phyloP scores from a whole-genome alignment of 805 yeast species.

The Pichia californica region DNA sequence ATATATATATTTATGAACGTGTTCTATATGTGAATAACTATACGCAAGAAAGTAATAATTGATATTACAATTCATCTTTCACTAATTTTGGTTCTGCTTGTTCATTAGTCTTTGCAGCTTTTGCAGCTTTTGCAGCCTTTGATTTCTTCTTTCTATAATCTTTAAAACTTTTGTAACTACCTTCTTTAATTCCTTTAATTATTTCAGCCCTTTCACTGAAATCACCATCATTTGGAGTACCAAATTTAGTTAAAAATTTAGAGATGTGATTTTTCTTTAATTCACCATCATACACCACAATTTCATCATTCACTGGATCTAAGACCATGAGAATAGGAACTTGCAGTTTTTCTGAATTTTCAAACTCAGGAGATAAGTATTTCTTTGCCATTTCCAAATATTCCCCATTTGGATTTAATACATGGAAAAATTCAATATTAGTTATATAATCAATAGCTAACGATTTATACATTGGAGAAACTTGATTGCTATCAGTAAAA shows the following conservation, averaged over 20 bases:
- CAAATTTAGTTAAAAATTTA: slow-evolving; percentile 27
- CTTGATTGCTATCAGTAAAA: slow-evolving; percentile 41
- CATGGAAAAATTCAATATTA: slow-evolving; percentile 40
- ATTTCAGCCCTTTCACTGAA: slow-evolving; percentile 21
- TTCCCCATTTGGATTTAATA: slow-evolving; percentile 26
- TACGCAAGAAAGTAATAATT: no score
- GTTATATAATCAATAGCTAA: slow-evolving; percentile 66
- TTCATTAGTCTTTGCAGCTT: background rate
- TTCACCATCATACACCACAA: slow-evolving; percentile 21
- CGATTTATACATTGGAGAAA: slow-evolving; percentile 54
- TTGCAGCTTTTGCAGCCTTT: slow-evolving; percentile 13
- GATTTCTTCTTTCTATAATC: slow-evolving; percentile 20
- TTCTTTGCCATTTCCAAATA: slow-evolving; percentile 14
- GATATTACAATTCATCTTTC: slow-evolving; percentile 20
- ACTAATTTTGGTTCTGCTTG: background rate
- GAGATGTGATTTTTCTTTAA: slow-evolving; percentile 27
- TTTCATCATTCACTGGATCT: slow-evolving; percentile 15
- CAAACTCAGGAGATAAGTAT: slow-evolving; percentile 1
- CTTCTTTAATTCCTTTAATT: slow-evolving; percentile 19
- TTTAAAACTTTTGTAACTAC: slow-evolving; percentile 20
- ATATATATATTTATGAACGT: no score
- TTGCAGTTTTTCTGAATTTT: slow-evolving; percentile 13
- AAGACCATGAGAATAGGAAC: slow-evolving; percentile 23
- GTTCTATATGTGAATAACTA: no score
- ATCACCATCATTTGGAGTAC: slow-evolving; percentile 31